These are phyloP conservation scores for Lasiodiplodia sp. DNA, from an alignment of 2,329 filamentous ascomycete species.

Conservation along the genomic window DNA sequence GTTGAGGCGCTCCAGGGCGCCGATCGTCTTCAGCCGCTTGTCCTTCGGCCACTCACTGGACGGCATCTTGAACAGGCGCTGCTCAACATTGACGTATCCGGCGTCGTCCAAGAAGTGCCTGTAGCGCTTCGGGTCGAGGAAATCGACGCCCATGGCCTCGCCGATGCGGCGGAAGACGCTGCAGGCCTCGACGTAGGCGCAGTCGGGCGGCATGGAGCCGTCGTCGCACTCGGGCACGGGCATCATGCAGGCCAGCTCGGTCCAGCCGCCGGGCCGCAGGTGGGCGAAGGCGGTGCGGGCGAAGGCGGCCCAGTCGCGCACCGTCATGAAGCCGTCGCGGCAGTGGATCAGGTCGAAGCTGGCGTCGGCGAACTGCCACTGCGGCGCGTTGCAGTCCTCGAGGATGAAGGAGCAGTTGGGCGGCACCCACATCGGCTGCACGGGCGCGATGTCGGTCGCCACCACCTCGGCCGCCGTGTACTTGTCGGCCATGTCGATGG, in stretches of 20 bases:
- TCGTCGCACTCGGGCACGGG: conserved; percentile 16
- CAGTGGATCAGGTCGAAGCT: conserved; percentile 66
- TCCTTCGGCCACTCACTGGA: not conserved
- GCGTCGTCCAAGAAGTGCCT: not conserved
- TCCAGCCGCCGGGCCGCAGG: conserved; percentile 59
- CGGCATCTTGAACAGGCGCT: too few relatives aligned
- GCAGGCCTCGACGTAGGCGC: conserved; percentile 30
- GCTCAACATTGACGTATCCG: too few relatives aligned
- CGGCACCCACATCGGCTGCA: conserved; percentile 36
- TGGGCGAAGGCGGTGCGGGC: conserved; percentile 49
- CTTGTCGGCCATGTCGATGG: conserved; percentile 44
- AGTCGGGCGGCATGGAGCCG: conserved; percentile 33
- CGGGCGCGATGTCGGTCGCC: conserved; percentile 44
- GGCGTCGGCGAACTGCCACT: conserved; percentile 42
- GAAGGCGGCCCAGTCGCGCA: conserved; percentile 62
- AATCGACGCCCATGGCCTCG: not conserved
- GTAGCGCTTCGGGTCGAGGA: not conserved
- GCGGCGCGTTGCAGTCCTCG: not conserved
- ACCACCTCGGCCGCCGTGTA: conserved; percentile 42
- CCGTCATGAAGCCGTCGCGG: conserved; percentile 58
- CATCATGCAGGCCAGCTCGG: conserved; percentile 58
- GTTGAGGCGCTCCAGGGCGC: not conserved
- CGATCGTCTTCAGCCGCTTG: not conserved
- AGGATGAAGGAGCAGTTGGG: conserved; percentile 44
- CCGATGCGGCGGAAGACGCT: not conserved